A percentile compares a stretch with the other conserved stretches of the same genome.
These are phyloP conservation scores for Botrytis medusae DNA, from an alignment of 2,329 filamentous ascomycete genomes.

Conservation along the genomic window DNA sequence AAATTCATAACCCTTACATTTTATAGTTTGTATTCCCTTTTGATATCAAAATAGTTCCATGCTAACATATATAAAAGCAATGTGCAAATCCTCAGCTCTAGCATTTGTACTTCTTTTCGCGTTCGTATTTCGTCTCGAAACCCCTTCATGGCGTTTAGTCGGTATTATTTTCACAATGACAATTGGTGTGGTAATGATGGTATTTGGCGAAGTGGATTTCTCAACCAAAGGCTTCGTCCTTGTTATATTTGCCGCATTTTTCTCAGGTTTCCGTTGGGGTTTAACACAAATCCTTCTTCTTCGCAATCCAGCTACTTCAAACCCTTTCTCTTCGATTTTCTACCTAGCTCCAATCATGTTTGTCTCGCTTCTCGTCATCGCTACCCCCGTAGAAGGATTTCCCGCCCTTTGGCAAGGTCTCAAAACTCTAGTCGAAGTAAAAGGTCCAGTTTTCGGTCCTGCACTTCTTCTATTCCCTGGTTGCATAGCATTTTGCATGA, in stretches of 20 bases:
- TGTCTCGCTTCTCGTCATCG: constrained; percentile 72
- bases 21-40: constrained; percentile 64
- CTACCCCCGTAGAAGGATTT: constrained; percentile 83
- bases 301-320: constrained; percentile 89
- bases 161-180: constrained; percentile 92
- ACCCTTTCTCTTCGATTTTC: constrained; percentile 96
- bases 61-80: constrained; percentile 53
- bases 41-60: not conserved
- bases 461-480: constrained; percentile 86
- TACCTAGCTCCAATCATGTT: constrained; percentile 99
- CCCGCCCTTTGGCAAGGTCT: constrained; percentile 66
- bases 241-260: constrained; percentile 90
- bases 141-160: constrained; percentile 80
- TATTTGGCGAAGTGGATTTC: constrained; percentile 91
- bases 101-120: constrained; percentile 95
- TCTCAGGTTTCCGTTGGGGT: constrained; percentile 96
- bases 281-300: constrained; percentile 95
- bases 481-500: constrained; percentile 92
- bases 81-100: constrained; percentile 97
- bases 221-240: constrained; percentile 82
- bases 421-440: constrained; percentile 59
- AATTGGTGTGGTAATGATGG: constrained; percentile 93
- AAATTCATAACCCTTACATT: constrained; percentile 97
- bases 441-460: constrained; percentile 66
- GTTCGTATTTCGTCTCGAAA: constrained; percentile 88